Evolutionary conservation across 768 basidiomycete species (phyloP).

Genomic region (Tricholoma flavovirens): DNA sequence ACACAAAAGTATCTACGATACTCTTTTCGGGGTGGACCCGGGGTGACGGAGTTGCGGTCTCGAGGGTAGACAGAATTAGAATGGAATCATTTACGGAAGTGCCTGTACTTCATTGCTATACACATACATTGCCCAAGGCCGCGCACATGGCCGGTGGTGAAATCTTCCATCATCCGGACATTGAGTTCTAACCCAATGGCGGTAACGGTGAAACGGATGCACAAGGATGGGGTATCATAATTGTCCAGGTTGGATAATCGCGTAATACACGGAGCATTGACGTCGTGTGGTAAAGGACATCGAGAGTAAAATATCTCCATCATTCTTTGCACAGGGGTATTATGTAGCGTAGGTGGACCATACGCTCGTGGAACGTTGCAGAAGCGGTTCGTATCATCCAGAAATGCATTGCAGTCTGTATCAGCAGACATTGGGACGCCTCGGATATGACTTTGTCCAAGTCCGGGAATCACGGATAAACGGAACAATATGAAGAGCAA

Average conservation of each 20-base stretch:
- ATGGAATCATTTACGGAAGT: neutral
- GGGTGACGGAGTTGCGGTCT: neutral
- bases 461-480: too few relatives aligned
- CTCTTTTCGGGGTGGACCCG: neutral
- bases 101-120: neutral
- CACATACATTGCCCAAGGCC: neutral
- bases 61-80: neutral
- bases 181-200: neutral
- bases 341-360: too few relatives aligned
- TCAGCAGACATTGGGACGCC: too few relatives aligned
- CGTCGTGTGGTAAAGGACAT: too few relatives aligned
- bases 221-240: neutral
- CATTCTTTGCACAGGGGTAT: too few relatives aligned
- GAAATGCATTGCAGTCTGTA: too few relatives aligned
- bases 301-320: too few relatives aligned
- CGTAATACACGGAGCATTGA: neutral
- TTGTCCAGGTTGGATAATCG: neutral
- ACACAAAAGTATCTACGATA: neutral
- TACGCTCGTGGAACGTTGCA: too few relatives aligned
- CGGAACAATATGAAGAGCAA: too few relatives aligned
- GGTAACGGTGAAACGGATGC: neutral
- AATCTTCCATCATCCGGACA: neutral
- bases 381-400: too few relatives aligned
- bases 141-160: neutral
- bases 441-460: too few relatives aligned